Evolutionary conservation across 1,284 basidiomycete species (phyloP), one percentile per base, ranked within the genome.

Genomic region (Cerrena zonata): DNA sequence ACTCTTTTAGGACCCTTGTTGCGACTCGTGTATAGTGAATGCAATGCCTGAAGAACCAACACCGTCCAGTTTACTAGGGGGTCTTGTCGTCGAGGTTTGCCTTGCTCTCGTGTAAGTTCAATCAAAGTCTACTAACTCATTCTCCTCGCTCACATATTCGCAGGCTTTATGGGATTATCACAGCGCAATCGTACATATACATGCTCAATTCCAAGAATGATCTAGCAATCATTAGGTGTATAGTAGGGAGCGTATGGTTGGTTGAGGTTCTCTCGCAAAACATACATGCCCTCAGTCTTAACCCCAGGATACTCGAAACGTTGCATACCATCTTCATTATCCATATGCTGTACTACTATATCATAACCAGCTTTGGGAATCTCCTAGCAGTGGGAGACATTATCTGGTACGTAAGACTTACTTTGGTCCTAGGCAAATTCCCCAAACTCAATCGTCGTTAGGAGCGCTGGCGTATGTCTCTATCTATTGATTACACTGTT

Each of bases 271-370:
- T n/a, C n/a, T n/a, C n/a, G n/a, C n/a, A n/a, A n/a, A n/a, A n/a
- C n/a, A n/a, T n/a, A n/a, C 18, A 10, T 11, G 11, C 22, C n/a
- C 39, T 34, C 30, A 34, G n/a, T 34, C 30, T 7, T 15, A 34
- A 34, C 13, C 13, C 11, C 18, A 48, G 47, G 47, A 24, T 41
- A 7, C 26, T 48, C 21, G 47, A 48, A 24, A 39, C 22, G 12
- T 13, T 26, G 13, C 34, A 39, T 37, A 39, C 38, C 18, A 38
- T 24, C 18, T 48, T 48, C 23, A 41, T 42, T 19, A 41, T 26
- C 13, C 47, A 48, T 26, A 39, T 39, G 47, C n/a, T 42, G 15
- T 48, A 48, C 38, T 38, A 48, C 26, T 48, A 48, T 25, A 42
- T 38, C 13, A 48, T 48, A 12, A 18, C 36, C 10, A 39, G 21